phyloP scores from a whole-genome alignment of 164 flowering plant genomes.

The Magnolia officinalis region DNA sequence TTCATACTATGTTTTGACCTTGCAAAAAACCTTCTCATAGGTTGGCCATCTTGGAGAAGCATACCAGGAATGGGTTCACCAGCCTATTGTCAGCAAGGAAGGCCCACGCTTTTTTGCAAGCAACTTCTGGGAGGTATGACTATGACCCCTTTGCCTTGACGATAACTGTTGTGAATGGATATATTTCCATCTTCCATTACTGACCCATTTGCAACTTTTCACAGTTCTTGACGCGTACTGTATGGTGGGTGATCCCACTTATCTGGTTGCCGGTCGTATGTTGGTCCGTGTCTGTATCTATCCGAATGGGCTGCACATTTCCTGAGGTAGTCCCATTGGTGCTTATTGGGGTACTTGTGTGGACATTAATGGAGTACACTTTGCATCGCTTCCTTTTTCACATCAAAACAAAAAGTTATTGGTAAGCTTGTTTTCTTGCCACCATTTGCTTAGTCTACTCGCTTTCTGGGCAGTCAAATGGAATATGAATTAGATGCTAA shows the following conservation, averaged over 20 bases:
- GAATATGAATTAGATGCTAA: background rate
- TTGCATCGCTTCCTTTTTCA: slow-evolving; percentile 95
- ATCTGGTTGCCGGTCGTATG: slow-evolving; percentile 79
- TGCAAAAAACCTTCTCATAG: slow-evolving; percentile 26
- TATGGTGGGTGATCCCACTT: slow-evolving; percentile 76
- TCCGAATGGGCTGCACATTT: slow-evolving; percentile 46
- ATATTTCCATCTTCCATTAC: background rate
- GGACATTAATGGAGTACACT: slow-evolving; percentile 82
- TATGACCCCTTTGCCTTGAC: background rate
- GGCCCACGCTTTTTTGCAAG: slow-evolving; percentile 87
- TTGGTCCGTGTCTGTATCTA: slow-evolving; percentile 43
- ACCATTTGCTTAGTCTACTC: background rate
- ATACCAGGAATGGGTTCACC: slow-evolving; percentile 95
- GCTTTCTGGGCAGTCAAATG: background rate
- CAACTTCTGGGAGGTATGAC: slow-evolving; percentile 74
- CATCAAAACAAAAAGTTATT: slow-evolving; percentile 77
- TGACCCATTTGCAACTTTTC: slow-evolving; percentile 9
- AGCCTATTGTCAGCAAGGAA: slow-evolving; percentile 81
- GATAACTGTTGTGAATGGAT: background rate
- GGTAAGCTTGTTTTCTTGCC: slow-evolving; percentile 40
- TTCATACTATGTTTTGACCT: background rate
- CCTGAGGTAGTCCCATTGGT: slow-evolving; percentile 41
- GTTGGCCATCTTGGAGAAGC: slow-evolving; percentile 95
- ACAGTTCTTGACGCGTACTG: slow-evolving; percentile 78
- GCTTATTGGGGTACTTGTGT: slow-evolving; percentile 53